These are phyloP conservation scores for Pulicaria dysenterica DNA, from an alignment of 129 eudicot species.

Conservation along the genomic window DNA sequence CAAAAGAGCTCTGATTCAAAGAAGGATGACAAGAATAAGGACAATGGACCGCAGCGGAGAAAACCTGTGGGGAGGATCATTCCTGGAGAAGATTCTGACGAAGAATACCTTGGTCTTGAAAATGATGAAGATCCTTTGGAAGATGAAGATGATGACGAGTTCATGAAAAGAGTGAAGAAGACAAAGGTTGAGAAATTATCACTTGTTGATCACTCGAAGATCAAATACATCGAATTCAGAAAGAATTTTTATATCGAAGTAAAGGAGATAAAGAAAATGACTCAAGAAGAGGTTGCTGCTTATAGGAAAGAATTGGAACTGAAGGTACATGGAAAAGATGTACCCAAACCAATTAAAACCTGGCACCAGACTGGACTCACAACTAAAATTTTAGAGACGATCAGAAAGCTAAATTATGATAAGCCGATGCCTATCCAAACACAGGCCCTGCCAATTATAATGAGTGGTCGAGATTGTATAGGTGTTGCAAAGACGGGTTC, in stretches of 20 bases:
- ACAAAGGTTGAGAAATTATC: constrained; percentile 74
- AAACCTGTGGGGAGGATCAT: constrained; percentile 74
- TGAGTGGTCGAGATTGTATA: constrained; percentile 86
- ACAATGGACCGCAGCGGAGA: constrained; percentile 30
- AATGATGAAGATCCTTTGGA: constrained; percentile 61
- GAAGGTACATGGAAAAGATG: constrained; percentile 78
- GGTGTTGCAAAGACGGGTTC: constrained; percentile 85
- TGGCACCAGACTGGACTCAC: constrained; percentile 80
- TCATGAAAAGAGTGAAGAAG: constrained; percentile 81
- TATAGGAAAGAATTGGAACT: constrained; percentile 64
- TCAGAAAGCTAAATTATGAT: constrained; percentile 64
- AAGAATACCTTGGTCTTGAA: constrained; percentile 50
- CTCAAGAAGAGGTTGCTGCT: constrained; percentile 59
- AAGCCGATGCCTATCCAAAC: constrained; percentile 82
- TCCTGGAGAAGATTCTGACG: constrained; percentile 77
- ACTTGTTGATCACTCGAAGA: constrained; percentile 75
- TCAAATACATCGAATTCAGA: constrained; percentile 61
- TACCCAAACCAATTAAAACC: constrained; percentile 74
- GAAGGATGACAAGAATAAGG: constrained; percentile 43
- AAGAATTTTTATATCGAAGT: constrained; percentile 75
- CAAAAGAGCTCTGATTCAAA: constrained; percentile 32
- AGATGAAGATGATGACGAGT: constrained; percentile 82
- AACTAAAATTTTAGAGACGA: constrained; percentile 58
- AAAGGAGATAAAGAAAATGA: constrained; percentile 66
- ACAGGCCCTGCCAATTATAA: constrained; percentile 73